Evolutionary conservation across 179 eudicot genomes (phyloP), one percentile per base, ranked within the genome.

Genomic region (Sideroxylon spinosum): DNA sequence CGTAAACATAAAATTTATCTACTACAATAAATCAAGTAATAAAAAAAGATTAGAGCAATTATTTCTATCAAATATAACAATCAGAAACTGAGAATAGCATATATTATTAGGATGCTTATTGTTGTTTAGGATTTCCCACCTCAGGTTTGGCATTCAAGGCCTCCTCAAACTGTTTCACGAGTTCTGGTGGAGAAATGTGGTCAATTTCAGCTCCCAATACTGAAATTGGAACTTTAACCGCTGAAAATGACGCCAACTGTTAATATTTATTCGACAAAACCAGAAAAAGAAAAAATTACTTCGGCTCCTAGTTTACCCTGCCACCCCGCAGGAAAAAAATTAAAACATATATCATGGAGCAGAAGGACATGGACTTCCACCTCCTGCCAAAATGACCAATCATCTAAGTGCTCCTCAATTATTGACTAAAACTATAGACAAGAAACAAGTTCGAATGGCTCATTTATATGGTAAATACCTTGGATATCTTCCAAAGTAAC

Each of bases 131-230:
- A 37, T 14, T 37, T 63, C 82, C 63, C 81, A 89, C 94, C 88
- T 86, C 92, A 9, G 84, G 78, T 62, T 87, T 90, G 7, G 84
- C 82, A 28, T 87, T 68, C 69, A 90, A 84, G 23, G 82, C 85
- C 60, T 62, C 84, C 37, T 77, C 90, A 77, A 87, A 86, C 37
- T 87, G 79, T 70, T 86, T 86, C 80, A 89, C 19, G 60, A 83
- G 84, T 77, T 84, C 91, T 23, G 92, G 86, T 20, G 94, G 89
- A 75, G 85, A 89, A 19, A 55, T 28, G 13, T 76, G 63, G 73
- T 91, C 94, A 49, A 73, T 67, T 80, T 89, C 94, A 71, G 90
- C 94, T 69, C 90, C 94, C 46, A 89, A 81, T 67, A 89, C 60
- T 25, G 91, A 82, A 13, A 89, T 78, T 26, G 92, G 92, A 55